These are phyloP conservation scores for Aurifilum marmelostoma DNA, from an alignment of 2,329 filamentous ascomycete genomes.

Conservation along the genomic window DNA sequence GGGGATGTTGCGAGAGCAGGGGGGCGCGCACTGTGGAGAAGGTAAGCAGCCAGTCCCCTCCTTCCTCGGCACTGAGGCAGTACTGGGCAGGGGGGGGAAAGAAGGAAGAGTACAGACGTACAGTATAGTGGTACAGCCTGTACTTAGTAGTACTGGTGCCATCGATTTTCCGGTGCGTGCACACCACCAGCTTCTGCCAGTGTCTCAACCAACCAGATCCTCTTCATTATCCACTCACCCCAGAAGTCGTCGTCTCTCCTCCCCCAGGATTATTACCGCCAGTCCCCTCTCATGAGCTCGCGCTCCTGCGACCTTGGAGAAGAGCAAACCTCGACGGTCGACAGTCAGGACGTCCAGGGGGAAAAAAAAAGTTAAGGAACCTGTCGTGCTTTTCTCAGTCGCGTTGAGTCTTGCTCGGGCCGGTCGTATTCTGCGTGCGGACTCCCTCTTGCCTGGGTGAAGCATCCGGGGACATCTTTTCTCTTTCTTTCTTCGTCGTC, in stretches of 20 bases:
- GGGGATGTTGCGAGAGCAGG: background rate
- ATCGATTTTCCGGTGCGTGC: slow-evolving; percentile 8
- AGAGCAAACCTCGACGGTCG: background rate
- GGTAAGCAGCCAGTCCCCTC: background rate
- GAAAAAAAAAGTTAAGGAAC: background rate
- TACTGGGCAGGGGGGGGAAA: background rate
- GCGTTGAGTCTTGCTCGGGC: background rate
- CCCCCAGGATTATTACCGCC: slow-evolving; percentile 8
- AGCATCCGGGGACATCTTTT: background rate
- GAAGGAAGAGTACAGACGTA: background rate
- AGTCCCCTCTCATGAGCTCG: background rate
- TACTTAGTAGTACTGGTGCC: background rate
- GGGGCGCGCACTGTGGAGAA: slow-evolving; percentile 13
- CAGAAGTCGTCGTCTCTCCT: background rate
- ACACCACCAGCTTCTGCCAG: slow-evolving; percentile 12
- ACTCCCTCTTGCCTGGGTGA: background rate
- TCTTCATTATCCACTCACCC: slow-evolving; percentile 14
- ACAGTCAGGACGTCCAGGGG: background rate
- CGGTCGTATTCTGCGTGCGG: background rate
- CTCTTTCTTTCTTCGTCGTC: background rate
- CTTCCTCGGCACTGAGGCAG: background rate
- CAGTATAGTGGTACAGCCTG: background rate
- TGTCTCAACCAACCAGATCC: slow-evolving; percentile 27
- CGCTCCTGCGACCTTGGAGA: background rate
- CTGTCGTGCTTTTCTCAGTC: background rate